Base-by-base conservation (phyloP, 768 basidiomycete species). In the Boletus barrowsii region DNA sequence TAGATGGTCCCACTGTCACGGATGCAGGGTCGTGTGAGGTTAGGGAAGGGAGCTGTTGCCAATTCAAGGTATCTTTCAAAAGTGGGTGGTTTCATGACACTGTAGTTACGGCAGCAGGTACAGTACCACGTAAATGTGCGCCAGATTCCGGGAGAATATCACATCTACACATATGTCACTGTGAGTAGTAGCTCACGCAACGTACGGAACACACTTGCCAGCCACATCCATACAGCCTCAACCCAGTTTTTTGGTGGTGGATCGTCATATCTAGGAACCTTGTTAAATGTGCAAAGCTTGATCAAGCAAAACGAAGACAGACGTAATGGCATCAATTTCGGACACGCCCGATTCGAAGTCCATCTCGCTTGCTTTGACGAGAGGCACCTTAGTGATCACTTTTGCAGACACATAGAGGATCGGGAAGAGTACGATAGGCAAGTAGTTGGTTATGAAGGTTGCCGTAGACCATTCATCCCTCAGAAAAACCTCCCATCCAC, bases 401-500 rank as follows among this genome's bases (percentile, higher is more conserved):
- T 69, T 67, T 30, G 55, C 56, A 22, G 62, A 68, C 20, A 75
- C 18, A 60, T 74, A 82, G 30, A 82, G 60, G 36, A 77, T 40
- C 10, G 77, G 78, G 71, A 81, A 79, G 49, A 78, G 60, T 39
- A 58, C 60, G 51, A 74, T 51, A 17, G 75, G 72, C 11, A 76
- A 44, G 53, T 76, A 76, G 50, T 67, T 70, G 15, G 76, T 74
- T 7, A 75, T 57, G 54, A 76, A 76, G 7, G 64, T 67, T 44
- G 62, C 72, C 18, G 67, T 63, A 14, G 59, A 61, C 75, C 75
- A 76, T 29, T 63, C 51, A 32, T 63, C 66, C 42, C 63, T 66
- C 13, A 75, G 58, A 60, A 76, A 75, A 4, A 73, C 69, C n/a
- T 61, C 56, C 68, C 71, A 74, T 3, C 67, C 71, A 46, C 68